Evolutionary conservation across 1,284 basidiomycete genomes (phyloP).

Genomic region (Thecaphora thlaspeos): DNA sequence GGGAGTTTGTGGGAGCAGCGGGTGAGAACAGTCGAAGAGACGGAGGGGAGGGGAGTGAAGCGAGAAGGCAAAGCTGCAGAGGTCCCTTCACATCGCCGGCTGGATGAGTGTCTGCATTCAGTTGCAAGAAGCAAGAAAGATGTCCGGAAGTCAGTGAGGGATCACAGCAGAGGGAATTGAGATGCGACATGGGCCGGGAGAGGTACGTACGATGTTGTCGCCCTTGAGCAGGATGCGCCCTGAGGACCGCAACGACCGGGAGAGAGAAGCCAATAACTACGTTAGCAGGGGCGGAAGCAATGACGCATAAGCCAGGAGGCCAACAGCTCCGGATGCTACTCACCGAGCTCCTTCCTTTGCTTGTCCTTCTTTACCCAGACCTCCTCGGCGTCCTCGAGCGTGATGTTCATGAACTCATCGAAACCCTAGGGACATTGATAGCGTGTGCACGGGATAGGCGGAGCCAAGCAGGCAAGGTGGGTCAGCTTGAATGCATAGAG

Average conservation of each 20-base stretch:
- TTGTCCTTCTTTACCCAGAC: conserved; percentile 64
- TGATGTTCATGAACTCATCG: conserved; percentile 99
- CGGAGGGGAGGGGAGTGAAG: too few relatives aligned
- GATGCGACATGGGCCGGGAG: not conserved
- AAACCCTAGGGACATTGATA: conserved; percentile 68
- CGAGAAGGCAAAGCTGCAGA: too few relatives aligned
- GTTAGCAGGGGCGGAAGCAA: too few relatives aligned
- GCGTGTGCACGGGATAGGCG: not conserved
- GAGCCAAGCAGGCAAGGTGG: too few relatives aligned
- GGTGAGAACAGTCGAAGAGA: too few relatives aligned
- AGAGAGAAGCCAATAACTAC: too few relatives aligned
- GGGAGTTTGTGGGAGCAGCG: too few relatives aligned
- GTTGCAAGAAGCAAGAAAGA: not conserved
- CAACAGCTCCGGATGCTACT: not conserved
- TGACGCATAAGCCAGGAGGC: too few relatives aligned
- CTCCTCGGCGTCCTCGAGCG: conserved; percentile 91
- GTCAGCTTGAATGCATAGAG: too few relatives aligned
- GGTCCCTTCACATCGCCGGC: conserved; percentile 34
- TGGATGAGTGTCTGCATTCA: conserved; percentile 48
- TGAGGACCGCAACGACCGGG: too few relatives aligned
- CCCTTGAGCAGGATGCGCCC: conserved; percentile 50
- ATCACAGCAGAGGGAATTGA: too few relatives aligned
- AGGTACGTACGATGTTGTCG: conserved; percentile 47
- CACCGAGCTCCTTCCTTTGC: conserved; percentile 44
- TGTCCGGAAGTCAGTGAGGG: too few relatives aligned